Evolutionary conservation across 108 stramenopile genomes (phyloP), one percentile per base, ranked within the genome.

Genomic region (Nitzschia sp.): DNA sequence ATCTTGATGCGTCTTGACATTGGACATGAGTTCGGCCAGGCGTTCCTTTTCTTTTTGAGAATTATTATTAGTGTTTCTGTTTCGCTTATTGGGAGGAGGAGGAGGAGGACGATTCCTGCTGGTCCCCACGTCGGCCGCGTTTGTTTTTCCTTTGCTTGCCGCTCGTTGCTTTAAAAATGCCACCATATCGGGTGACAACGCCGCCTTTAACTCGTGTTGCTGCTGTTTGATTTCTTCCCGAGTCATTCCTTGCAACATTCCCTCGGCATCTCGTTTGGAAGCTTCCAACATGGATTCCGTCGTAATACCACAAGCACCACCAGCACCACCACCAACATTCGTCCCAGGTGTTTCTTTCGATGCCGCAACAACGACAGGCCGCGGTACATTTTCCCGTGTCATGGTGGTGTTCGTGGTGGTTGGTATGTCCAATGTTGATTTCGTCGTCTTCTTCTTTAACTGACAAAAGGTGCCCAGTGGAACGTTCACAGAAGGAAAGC

Each of bases 161-260:
- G 36, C 16, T 67, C 92, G 72, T 15, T 63, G 53, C 63, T 76
- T 75, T 34, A 94, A 53, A 78, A 91, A 94, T 11, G 67, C 76
- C 36, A 90, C 81, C 9, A 76, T 72, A 13, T 85, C 78, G n/a
- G 87, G 80, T 17, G 90, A 88, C 11, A 94, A 63, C 6, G 86
- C 80, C 9, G 77, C 69, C 25, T 75, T 38, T 0, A 87, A 63
- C 68, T 93, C 88, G 33, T 76, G 72, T 57, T 84, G 64, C 36
- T 66, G 60, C 58, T 83, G 75, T 16, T 65, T 53, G 52, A 91
- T 85, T 69, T 94, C 89, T 6, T 80, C 78, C 5, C 52, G 56
- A 1, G 89, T 86, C 89, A 94, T 91, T 64, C 69, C 78, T 29
- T 75, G 53, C 27, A 94, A 29, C 82, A 88, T 86, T 25, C 83